Percentiles rank a stretch among this genome's conserved stretches.
Conservation (phyloP, 768 basidiomycete species). For the Candolleomyces efflorescens region DNA sequence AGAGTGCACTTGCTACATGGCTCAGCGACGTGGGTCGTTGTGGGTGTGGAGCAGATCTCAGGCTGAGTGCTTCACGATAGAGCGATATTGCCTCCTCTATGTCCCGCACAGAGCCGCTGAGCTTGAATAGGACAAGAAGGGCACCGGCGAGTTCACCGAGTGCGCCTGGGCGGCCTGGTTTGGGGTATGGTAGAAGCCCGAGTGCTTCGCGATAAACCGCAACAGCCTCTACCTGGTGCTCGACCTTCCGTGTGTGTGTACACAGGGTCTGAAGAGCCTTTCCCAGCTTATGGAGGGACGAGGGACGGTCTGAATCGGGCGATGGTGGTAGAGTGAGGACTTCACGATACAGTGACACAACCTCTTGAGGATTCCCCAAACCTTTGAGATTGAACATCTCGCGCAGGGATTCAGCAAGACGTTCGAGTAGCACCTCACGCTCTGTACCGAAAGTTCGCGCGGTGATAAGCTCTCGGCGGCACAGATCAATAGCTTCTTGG, state of each 20-base stretch:
- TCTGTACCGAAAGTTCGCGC: not conserved
- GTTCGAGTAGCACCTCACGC: not conserved
- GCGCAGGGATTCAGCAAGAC: slow-evolving; percentile 11
- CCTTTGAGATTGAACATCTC: slow-evolving; percentile 5
- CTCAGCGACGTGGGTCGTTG: not conserved
- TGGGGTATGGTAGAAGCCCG: slow-evolving; percentile 1
- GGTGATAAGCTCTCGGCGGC: slow-evolving; percentile 4
- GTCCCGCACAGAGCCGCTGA: not conserved
- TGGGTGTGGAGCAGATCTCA: not conserved
- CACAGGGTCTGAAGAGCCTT: not conserved
- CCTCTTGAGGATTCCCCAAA: not conserved
- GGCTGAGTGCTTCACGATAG: not conserved
- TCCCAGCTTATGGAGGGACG: not conserved
- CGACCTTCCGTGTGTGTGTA: not conserved
- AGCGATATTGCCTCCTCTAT: not conserved
- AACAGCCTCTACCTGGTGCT: slow-evolving; percentile 3
- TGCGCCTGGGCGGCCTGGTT: slow-evolving; percentile 2
- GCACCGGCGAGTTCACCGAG: slow-evolving; percentile 10
- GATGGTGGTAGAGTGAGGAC: not conserved
- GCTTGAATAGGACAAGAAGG: slow-evolving; percentile 13
- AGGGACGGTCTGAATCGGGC: not conserved
- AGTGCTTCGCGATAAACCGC: slow-evolving; percentile 9
- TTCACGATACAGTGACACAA: not conserved
- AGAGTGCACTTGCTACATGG: no score
- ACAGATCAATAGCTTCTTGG: slow-evolving; percentile 4